Conservation (phyloP, 352 stramenopile genomes). For the Pythium grandisporangium region DNA sequence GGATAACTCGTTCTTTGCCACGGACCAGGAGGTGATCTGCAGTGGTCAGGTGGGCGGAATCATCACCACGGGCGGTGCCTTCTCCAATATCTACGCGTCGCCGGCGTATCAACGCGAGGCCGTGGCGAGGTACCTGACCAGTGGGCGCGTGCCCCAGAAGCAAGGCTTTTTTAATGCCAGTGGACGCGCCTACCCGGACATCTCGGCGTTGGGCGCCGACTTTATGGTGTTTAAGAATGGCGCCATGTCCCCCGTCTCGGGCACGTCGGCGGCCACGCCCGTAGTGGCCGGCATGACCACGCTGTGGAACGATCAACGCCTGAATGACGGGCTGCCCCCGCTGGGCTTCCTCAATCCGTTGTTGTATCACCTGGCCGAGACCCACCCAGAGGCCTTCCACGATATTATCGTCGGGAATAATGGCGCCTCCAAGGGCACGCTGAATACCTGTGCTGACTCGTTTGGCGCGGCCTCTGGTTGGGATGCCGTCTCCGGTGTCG, state of each 20-base stretch:
- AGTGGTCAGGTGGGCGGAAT: conserved; percentile 53
- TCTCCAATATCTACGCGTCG: conserved; percentile 73
- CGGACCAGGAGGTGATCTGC: conserved; percentile 71
- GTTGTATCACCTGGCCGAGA: conserved; percentile 68
- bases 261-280: conserved; percentile 83
- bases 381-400: conserved; percentile 54
- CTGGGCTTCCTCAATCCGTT: conserved; percentile 86
- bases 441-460: conserved; percentile 49
- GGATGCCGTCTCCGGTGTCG: conserved; percentile 83
- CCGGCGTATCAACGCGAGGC: conserved; percentile 67
- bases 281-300: conserved; percentile 81
- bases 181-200: conserved; percentile 86
- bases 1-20: conserved; percentile 47
- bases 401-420: conserved; percentile 86
- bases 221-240: conserved; percentile 66
- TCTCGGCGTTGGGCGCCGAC: conserved; percentile 59
- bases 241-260: conserved; percentile 35
- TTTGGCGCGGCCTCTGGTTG: conserved; percentile 81
- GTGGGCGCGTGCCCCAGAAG: conserved; percentile 27
- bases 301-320: conserved; percentile 77
- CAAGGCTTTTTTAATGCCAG: conserved; percentile 70
- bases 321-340: conserved; percentile 68
- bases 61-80: conserved; percentile 84
- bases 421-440: conserved; percentile 31
- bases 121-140: conserved; percentile 58